A percentile compares a stretch with the other conserved stretches of the same genome.
Evolutionary conservation across 768 basidiomycete species (phyloP).

Genomic region (Hortiboletus campestris): DNA sequence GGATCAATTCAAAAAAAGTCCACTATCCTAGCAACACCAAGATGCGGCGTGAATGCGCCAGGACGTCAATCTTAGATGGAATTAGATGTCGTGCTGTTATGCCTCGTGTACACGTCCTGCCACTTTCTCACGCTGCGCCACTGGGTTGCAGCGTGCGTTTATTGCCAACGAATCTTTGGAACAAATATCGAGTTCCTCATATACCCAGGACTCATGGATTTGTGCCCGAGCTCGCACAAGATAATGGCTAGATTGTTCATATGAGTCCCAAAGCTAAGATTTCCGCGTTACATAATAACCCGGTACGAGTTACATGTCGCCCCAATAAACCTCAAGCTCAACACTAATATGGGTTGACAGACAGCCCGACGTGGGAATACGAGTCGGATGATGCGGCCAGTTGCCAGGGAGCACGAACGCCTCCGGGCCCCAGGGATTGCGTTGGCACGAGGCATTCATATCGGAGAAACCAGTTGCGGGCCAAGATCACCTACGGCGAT

Average conservation of each 20-base stretch:
- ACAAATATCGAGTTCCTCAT: background rate
- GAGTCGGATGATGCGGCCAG: background rate
- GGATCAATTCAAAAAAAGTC: background rate
- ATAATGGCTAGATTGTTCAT: background rate
- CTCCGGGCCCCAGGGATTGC: too few relatives aligned
- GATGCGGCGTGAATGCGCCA: background rate
- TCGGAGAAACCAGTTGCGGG: background rate
- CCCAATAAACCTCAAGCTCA: too few relatives aligned
- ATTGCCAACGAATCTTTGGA: background rate
- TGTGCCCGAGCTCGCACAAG: background rate
- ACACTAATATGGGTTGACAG: too few relatives aligned
- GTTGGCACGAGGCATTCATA: background rate
- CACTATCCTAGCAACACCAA: background rate
- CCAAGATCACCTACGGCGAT: background rate
- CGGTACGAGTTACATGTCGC: background rate
- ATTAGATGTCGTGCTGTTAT: background rate
- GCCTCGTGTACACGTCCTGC: background rate
- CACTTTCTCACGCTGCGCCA: background rate
- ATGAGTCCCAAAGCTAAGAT: background rate
- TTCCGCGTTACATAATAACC: background rate
- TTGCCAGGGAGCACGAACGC: background rate
- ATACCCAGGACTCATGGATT: too few relatives aligned
- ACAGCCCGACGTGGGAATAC: too few relatives aligned
- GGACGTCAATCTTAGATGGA: background rate
- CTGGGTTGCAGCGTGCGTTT: background rate